Evolutionary conservation across 805 yeast genomes (phyloP).

Genomic region (Lipomyces oligophaga): DNA sequence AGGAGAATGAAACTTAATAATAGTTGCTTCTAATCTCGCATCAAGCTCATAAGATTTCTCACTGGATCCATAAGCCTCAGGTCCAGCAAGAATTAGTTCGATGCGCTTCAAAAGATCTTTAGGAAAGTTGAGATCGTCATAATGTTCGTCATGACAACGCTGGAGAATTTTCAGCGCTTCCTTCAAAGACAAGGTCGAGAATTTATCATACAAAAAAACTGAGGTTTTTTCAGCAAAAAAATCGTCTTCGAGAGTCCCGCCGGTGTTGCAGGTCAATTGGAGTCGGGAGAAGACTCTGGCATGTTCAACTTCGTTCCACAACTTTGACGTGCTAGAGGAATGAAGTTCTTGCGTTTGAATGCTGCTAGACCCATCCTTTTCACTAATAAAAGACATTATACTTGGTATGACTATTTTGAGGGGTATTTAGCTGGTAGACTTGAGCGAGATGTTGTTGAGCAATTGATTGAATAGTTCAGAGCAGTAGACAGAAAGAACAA

Average conservation of each 20-base stretch:
- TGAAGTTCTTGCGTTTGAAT: too few species aligned
- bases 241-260: slow-evolving; percentile 12
- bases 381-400: too few species aligned
- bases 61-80: neutral
- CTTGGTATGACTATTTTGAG: too few species aligned
- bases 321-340: too few species aligned
- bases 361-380: too few species aligned
- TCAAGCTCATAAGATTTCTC: slow-evolving; percentile 9
- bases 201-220: slow-evolving; percentile 33
- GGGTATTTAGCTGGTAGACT: too few species aligned
- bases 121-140: slow-evolving; percentile 18
- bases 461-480: too few species aligned
- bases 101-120: slow-evolving; percentile 1
- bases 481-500: too few species aligned
- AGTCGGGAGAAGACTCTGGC: slow-evolving; percentile 15
- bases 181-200: slow-evolving; percentile 22
- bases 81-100: slow-evolving; percentile 1
- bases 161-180: slow-evolving; percentile 39
- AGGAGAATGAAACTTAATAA: slow-evolving; percentile 37
- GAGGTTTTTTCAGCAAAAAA: slow-evolving; percentile 16
- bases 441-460: too few species aligned
- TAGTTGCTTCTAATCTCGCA: slow-evolving; percentile 11
- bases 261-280: slow-evolving; percentile 13
- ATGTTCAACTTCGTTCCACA: too few species aligned
- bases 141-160: slow-evolving; percentile 1